Evolutionary conservation across 2,329 filamentous ascomycete species (phyloP).

Genomic region (Alternaria arborescens): DNA sequence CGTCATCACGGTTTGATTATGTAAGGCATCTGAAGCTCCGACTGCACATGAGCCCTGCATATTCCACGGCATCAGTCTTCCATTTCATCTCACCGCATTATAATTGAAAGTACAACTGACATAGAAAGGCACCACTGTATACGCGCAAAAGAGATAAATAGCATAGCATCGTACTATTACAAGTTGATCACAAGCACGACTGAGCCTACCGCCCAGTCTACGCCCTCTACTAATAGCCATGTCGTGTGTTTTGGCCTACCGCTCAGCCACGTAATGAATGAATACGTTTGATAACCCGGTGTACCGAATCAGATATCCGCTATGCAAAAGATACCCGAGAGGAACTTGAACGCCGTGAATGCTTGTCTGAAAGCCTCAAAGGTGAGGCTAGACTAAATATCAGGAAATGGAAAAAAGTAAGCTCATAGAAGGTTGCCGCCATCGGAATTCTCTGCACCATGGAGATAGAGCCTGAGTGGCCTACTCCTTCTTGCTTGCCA

Average conservation of each 20-base stretch:
- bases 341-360: conserved; percentile 34
- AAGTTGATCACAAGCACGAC: conserved; percentile 17
- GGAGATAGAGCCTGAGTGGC: neutral
- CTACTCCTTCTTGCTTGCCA: conserved; percentile 55
- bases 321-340: conserved; percentile 16
- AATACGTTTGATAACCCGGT: conserved; percentile 8
- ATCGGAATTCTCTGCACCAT: neutral
- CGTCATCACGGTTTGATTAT: conserved; percentile 17
- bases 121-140: neutral
- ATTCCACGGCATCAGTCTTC: neutral
- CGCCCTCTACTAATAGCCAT: conserved; percentile 12
- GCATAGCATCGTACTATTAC: conserved; percentile 26
- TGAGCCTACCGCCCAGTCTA: conserved; percentile 14
- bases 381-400: conserved; percentile 9
- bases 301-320: conserved; percentile 12
- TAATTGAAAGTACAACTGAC: neutral
- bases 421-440: conserved; percentile 1
- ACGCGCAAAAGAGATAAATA: neutral
- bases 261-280: conserved; percentile 10
- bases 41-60: neutral
- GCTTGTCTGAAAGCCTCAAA: conserved; percentile 18
- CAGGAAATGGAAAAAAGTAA: conserved; percentile 18
- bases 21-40: neutral
- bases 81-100: neutral
- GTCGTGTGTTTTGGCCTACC: conserved; percentile 7